Conservation (phyloP, 73 alveolate species). For the Uronychia binucleata region DNA sequence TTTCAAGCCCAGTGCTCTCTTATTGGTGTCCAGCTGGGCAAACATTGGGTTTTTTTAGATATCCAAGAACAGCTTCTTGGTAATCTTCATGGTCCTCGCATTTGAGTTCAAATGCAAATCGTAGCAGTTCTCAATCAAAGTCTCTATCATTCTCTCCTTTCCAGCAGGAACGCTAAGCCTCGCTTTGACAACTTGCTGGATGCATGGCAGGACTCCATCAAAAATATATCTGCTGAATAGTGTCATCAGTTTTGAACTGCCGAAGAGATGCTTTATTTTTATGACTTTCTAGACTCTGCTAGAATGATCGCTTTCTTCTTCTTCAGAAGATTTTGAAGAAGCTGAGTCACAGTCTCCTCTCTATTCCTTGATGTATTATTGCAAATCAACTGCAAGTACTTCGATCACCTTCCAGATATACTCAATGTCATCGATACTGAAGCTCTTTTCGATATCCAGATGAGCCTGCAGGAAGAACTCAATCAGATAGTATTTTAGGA, state of each 20-base stretch:
- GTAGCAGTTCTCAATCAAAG: background rate
- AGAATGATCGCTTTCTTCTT: too few species aligned
- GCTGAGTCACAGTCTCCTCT: background rate
- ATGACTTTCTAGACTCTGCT: background rate
- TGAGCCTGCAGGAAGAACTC: conserved; percentile 32
- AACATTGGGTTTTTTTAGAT: background rate
- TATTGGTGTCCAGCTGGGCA: background rate
- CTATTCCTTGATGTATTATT: conserved; percentile 3
- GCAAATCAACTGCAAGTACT: conserved; percentile 12
- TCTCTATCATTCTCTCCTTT: background rate
- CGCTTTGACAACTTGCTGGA: background rate
- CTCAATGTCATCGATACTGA: conserved; percentile 13
- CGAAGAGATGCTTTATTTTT: background rate
- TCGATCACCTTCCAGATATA: conserved; percentile 34
- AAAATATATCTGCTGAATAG: background rate
- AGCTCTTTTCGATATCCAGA: conserved; percentile 52
- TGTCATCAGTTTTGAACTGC: background rate
- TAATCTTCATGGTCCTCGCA: background rate
- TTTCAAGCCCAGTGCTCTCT: too few species aligned
- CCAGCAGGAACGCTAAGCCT: background rate
- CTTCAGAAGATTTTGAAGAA: too few species aligned
- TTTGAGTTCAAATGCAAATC: background rate
- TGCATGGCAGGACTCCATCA: background rate
- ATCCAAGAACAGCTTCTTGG: background rate
- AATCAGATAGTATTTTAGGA: conserved; percentile 28